Percentiles rank a stretch among this genome's conserved stretches.
Evolutionary conservation across 176 grass and related monocot species (phyloP).

Genomic region (Rhynchospora tenuis): DNA sequence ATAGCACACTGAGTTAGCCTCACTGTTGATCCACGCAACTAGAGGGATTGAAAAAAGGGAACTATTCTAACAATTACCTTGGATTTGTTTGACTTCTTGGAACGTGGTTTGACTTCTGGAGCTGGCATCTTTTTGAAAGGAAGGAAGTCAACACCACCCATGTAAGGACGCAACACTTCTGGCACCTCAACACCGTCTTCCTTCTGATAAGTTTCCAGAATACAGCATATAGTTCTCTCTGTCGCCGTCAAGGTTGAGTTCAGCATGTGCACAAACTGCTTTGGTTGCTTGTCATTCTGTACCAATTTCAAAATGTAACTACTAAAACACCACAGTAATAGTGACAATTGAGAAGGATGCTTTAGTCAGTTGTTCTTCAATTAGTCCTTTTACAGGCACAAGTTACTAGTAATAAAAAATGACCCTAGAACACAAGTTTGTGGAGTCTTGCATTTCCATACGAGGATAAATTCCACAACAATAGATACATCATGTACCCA

Average conservation of each 20-base stretch:
- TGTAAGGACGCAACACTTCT: slow-evolving; percentile 53
- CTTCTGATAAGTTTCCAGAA: slow-evolving; percentile 80
- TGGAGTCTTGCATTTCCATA: not conserved
- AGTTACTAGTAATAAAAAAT: not conserved
- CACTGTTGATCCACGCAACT: not conserved
- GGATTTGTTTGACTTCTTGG: slow-evolving; percentile 55
- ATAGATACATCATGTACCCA: not conserved
- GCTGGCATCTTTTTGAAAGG: slow-evolving; percentile 57
- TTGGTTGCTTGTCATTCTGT: slow-evolving; percentile 82
- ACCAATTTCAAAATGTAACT: not conserved
- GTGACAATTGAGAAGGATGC: not conserved
- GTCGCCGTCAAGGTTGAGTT: slow-evolving; percentile 93
- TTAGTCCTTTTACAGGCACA: not conserved
- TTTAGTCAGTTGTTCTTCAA: not conserved
- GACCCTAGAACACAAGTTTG: not conserved
- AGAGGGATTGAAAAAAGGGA: not conserved
- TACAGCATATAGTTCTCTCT: slow-evolving; percentile 85
- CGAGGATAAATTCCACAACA: not conserved
- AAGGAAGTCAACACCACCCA: slow-evolving; percentile 64
- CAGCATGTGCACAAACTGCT: slow-evolving; percentile 88
- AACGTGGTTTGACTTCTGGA: slow-evolving; percentile 34
- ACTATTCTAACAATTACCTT: slow-evolving; percentile 19
- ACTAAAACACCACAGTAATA: not conserved
- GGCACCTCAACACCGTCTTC: slow-evolving; percentile 73
- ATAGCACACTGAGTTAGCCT: not conserved